A percentile compares a stretch with the other conserved stretches of the same genome.
Evolutionary conservation across 257 asterid genomes (phyloP).

Genomic region (Solanum pennellii): DNA sequence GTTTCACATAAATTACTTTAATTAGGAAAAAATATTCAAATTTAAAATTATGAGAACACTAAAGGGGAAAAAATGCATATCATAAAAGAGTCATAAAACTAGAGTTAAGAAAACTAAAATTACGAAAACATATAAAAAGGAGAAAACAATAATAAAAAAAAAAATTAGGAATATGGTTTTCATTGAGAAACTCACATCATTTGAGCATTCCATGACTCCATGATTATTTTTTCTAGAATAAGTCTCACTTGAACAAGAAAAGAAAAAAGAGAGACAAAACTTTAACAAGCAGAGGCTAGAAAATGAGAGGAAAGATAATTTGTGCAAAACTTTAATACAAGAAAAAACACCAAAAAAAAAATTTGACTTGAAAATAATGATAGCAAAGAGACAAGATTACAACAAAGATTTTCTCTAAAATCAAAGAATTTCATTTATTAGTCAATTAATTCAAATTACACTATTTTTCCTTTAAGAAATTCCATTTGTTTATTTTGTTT

Average conservation of each 20-base stretch:
- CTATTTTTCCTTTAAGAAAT: background rate
- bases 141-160: background rate
- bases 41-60: background rate
- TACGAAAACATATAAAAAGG: background rate
- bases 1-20: background rate
- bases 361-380: background rate
- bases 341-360: background rate
- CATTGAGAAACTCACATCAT: background rate
- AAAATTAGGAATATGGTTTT: background rate
- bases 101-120: background rate
- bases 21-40: background rate
- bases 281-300: background rate
- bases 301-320: background rate
- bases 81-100: background rate
- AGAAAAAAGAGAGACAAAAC: background rate
- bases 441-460: background rate
- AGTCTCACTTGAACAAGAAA: background rate
- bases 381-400: background rate
- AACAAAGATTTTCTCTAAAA: background rate
- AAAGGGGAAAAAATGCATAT: background rate
- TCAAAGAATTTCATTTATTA: background rate
- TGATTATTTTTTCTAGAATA: background rate
- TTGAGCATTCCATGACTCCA: slow-evolving; percentile 3
- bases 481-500: background rate
- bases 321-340: background rate